Base-by-base conservation (phyloP, 2,329 filamentous ascomycete genomes). In the Colletotrichum abscissum region DNA sequence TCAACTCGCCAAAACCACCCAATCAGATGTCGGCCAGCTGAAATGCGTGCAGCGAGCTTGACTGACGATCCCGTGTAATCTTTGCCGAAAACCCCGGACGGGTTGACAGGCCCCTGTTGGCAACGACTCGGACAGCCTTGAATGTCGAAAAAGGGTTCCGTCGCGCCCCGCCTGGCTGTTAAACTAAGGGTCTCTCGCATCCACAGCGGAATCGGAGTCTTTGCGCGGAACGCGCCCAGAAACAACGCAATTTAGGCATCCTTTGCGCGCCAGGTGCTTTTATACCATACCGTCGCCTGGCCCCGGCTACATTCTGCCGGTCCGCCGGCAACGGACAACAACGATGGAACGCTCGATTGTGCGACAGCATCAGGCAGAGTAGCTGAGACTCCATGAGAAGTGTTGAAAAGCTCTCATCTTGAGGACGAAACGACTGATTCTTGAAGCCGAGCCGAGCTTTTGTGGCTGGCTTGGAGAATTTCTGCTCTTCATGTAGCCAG, bases 131-230 rank as follows among this genome's bases (percentile, higher is more conserved):
- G 33, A 16, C 33, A 56, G 67, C 62, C 62, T 60, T 57, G 35
- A 33, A 38, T 26, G 33, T n/a, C 33, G 19, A 30, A 38, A 60
- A 73, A 54, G 8, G 52, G 46, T 62, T 24, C 55, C 42, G 49
- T 35, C 11, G 24, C 66, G 55, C 67, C 60, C 59, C 49, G 52
- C 55, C 33, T 72, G 26, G 19, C 35, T 57, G 38, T 28, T 69
- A 54, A 28, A 57, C 26, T 19, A 30, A 52, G 49, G 28, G 38
- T 52, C 46, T 24, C 56, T n/a, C 16, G 28, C 35, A 60, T 24
- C 60, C 71, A 73, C 56, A 56, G 71, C 71, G 71, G 71, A 73
- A 46, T 28, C 35, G 22, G 57, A 60, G 67, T n/a, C 22, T 60
- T 57, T 35, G 42, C 42, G 60, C 70, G 67, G 67, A 71, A 70